A percentile compares a stretch with the other conserved stretches of the same genome.
phyloP scores from a whole-genome alignment of 768 basidiomycete genomes.

The Melanogaster broomeanus region DNA sequence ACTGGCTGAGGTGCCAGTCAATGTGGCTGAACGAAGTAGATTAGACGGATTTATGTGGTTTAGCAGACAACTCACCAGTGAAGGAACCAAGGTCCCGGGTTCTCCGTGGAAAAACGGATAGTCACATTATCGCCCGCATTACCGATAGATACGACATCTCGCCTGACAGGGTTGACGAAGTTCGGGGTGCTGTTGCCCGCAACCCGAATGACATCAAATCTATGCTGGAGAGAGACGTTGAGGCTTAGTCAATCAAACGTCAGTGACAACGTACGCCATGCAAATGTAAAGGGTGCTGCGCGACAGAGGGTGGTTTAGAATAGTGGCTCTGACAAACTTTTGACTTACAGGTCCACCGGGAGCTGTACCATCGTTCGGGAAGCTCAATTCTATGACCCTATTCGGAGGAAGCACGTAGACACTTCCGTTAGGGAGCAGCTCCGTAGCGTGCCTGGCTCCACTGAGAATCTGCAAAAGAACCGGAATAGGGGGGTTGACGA shows the following conservation, averaged over 20 bases:
- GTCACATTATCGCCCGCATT: constrained; percentile 45
- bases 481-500: constrained; percentile 43
- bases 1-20: constrained; percentile 32
- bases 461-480: constrained; percentile 62
- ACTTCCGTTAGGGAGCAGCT: constrained; percentile 51
- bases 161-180: constrained; percentile 37
- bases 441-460: constrained; percentile 45
- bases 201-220: constrained; percentile 37
- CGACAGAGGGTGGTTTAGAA: not conserved
- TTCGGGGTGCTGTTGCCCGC: constrained; percentile 33
- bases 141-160: constrained; percentile 35
- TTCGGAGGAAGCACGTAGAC: constrained; percentile 48
- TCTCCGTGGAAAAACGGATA: constrained; percentile 64
- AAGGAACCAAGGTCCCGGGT: constrained; percentile 63
- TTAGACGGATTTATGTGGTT: not conserved
- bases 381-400: constrained; percentile 46
- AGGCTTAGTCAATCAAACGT: not conserved
- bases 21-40: constrained; percentile 21
- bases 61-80: constrained; percentile 35
- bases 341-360: constrained; percentile 33
- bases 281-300: constrained; percentile 42
- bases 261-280: constrained; percentile 36
- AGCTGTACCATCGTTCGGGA: constrained; percentile 35
- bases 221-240: constrained; percentile 25
- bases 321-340: not conserved